Evolutionary conservation across 495 filamentous ascomycete genomes (phyloP), one percentile per base, ranked within the genome.

Genomic region (Aspergillus hancockii): DNA sequence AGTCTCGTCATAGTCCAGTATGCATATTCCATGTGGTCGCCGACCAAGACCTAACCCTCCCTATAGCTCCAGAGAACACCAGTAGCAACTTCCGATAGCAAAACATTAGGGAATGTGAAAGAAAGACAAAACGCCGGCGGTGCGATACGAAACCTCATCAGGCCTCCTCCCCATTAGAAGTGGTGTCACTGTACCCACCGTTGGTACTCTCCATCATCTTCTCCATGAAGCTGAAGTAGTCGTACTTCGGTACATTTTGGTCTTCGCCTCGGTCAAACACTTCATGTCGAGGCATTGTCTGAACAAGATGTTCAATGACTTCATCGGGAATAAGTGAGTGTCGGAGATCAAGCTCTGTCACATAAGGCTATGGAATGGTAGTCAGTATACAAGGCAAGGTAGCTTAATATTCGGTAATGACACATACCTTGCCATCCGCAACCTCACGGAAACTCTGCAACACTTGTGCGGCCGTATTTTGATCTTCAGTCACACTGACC

Each of bases 401-500:
- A 21, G 57, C 18, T 4, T 32, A 36, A 34, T 47, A 14, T 5
- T 18, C 8, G n/a, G 13, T 8, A 41, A 2, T 25, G 57, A 16
- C 47, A 69, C 81, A 49, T 75, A 86, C 85, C 79, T 98, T 98
- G 46, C 95, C 95, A 80, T 98, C 94, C 13, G 94, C 94, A 25
- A 98, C 94, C 74, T 98, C 94, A 55, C 85, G 85, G 83, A 98
- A 98, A 68, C 86, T 91, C 75, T 98, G 94, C 75, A 92, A 97
- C 0, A 98, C 95, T 69, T 98, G 94, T 74, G 97, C 94, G 21
- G 94, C 95, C 18, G 92, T 96, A 66, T 98, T 97, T 72, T 98
- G 94, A 67, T 98, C 94, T 72, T 98, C 94, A 0, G 95, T 98
- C 40, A 96, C 93, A 64, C 92, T 91, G 8, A 98, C 94, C 94